Conservation (phyloP, 495 filamentous ascomycete species). For the Pseudotulostoma volvatum region DNA sequence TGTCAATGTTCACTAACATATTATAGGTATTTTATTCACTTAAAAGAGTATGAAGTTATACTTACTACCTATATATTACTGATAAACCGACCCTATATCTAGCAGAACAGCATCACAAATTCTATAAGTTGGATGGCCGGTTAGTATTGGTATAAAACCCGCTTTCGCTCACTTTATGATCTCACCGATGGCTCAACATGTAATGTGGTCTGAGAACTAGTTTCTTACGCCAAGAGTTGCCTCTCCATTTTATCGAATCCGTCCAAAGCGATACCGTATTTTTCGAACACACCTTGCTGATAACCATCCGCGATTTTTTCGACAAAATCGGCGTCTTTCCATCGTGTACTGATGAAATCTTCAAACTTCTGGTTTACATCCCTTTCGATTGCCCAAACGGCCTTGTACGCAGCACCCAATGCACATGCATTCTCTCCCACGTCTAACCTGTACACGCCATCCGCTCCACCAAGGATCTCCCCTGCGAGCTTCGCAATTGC, state of each 20-base stretch:
- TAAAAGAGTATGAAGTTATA: too few relatives aligned
- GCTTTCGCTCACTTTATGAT: too few relatives aligned
- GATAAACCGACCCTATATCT: too few relatives aligned
- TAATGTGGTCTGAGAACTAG: too few relatives aligned
- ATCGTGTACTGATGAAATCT: conserved; percentile 61
- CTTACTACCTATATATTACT: too few relatives aligned
- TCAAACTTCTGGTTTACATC: conserved; percentile 61
- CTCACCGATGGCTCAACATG: too few relatives aligned
- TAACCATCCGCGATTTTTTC: conserved; percentile 74
- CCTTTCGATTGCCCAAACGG: conserved; percentile 76
- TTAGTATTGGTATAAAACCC: too few relatives aligned
- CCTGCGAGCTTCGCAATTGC: conserved; percentile 70
- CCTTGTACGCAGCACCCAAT: conserved; percentile 90
- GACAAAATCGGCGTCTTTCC: conserved; percentile 71
- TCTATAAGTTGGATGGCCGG: too few relatives aligned
- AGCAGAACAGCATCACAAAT: too few relatives aligned
- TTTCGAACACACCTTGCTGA: conserved; percentile 49
- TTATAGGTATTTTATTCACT: too few relatives aligned
- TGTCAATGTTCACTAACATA: too few relatives aligned
- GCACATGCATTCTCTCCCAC: conserved; percentile 95
- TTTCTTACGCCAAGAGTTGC: conserved; percentile 36
- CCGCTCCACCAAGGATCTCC: conserved; percentile 71
- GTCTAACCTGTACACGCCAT: conserved; percentile 83
- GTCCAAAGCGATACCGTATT: conserved; percentile 58
- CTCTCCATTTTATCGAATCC: conserved; percentile 71